Evolutionary conservation across 371 early-diverging fungal species (phyloP).

Genomic region (Haplosporangium sp.): DNA sequence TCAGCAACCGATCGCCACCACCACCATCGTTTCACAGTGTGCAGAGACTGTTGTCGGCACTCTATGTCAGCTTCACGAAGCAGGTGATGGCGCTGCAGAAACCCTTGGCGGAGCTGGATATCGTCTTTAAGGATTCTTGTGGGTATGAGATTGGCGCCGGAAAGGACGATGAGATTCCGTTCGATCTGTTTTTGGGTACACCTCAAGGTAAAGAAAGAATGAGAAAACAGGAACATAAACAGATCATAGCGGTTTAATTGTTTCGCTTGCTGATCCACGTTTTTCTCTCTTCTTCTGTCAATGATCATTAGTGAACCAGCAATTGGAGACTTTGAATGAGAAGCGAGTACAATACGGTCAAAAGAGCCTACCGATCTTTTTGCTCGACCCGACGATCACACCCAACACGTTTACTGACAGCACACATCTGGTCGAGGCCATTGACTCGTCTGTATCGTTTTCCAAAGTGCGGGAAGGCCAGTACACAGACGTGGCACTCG

Average conservation of each 20-base stretch:
- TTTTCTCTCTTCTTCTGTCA: neutral
- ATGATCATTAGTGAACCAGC: neutral
- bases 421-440: constrained; percentile 30
- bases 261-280: neutral
- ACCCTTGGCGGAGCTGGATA: constrained; percentile 47
- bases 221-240: neutral
- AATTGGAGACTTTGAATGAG: constrained; percentile 24
- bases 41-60: constrained; percentile 37
- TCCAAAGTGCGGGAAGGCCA: constrained; percentile 22
- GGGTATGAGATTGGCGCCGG: constrained; percentile 47
- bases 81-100: constrained; percentile 29
- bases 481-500: constrained; percentile 75
- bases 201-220: constrained; percentile 24
- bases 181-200: constrained; percentile 34
- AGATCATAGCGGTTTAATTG: no score
- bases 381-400: constrained; percentile 18
- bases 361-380: constrained; percentile 12
- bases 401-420: constrained; percentile 1
- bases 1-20: neutral
- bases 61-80: constrained; percentile 50
- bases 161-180: constrained; percentile 23
- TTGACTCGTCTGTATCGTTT: constrained; percentile 30
- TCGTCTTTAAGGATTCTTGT: constrained; percentile 41
- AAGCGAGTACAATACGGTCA: constrained; percentile 17
- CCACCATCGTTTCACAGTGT: constrained; percentile 36